Evolutionary conservation across 495 filamentous ascomycete genomes (phyloP).

Genomic region (Delitschia confertaspora): DNA sequence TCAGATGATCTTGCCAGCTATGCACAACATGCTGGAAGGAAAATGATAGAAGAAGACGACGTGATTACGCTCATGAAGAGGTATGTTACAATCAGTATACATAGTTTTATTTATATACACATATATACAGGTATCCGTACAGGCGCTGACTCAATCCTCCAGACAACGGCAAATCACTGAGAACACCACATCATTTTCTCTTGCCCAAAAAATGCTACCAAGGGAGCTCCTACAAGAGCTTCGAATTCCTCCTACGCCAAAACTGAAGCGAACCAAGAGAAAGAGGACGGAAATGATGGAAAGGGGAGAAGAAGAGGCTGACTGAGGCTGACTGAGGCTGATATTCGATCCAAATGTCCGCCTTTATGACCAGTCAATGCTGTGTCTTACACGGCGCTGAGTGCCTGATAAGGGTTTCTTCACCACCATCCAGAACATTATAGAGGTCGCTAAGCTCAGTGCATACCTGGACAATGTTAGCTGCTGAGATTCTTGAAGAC

Average conservation of each 20-base stretch:
- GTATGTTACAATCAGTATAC: conserved; percentile 42
- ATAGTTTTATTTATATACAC: conserved; percentile 30
- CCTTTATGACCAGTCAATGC: conserved; percentile 58
- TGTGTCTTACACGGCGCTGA: conserved; percentile 65
- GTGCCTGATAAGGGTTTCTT: conserved; percentile 71
- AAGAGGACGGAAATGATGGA: conserved; percentile 35
- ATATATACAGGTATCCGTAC: conserved; percentile 27
- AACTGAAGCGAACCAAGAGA: conserved; percentile 30
- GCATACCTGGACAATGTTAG: conserved; percentile 60
- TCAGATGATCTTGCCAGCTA: conserved; percentile 71
- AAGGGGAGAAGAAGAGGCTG: conserved; percentile 23
- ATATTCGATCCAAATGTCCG: not conserved
- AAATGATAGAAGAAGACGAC: conserved; percentile 78
- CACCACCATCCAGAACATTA: conserved; percentile 94
- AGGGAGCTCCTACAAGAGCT: conserved; percentile 76
- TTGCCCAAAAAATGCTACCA: conserved; percentile 73
- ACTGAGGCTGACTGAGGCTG: conserved; percentile 17
- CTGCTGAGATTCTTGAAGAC: not conserved
- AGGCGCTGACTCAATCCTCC: conserved; percentile 21
- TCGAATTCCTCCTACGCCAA: conserved; percentile 55
- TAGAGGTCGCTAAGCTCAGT: conserved; percentile 70
- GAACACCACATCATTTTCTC: conserved; percentile 66
- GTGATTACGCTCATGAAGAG: conserved; percentile 72
- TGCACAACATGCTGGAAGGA: conserved; percentile 71
- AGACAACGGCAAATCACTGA: conserved; percentile 73